A percentile compares a stretch with the other conserved stretches of the same genome.
phyloP scores from a whole-genome alignment of 352 stramenopile genomes.

The Thalassiosira oceanica region DNA sequence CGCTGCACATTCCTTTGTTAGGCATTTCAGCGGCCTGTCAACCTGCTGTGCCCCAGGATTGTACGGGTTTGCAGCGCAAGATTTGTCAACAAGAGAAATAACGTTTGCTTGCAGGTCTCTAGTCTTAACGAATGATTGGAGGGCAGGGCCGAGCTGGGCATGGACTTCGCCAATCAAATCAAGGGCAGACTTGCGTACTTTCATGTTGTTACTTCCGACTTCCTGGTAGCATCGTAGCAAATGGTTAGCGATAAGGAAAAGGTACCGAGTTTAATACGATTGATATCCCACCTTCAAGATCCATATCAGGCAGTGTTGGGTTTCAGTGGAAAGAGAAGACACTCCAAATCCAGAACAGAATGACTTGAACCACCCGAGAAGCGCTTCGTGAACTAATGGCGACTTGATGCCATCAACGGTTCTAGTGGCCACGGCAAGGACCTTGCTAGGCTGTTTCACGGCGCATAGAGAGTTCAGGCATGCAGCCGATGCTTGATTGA shows the following conservation, averaged over 20 bases:
- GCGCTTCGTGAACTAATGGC: constrained; percentile 71
- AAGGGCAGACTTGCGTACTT: constrained; percentile 72
- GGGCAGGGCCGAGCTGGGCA: constrained; percentile 67
- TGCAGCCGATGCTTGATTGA: constrained; percentile 34
- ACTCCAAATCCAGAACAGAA: constrained; percentile 76
- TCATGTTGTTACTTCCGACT: constrained; percentile 72
- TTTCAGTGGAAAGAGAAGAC: constrained; percentile 32
- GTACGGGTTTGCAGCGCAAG: constrained; percentile 44
- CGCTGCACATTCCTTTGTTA: constrained; percentile 34
- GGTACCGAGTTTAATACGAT: constrained; percentile 11
- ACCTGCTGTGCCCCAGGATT: constrained; percentile 39
- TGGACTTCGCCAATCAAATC: constrained; percentile 58
- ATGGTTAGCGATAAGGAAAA: constrained; percentile 1
- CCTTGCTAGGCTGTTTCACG: constrained; percentile 54
- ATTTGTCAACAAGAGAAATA: constrained; percentile 54
- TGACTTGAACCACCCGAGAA: constrained; percentile 61
- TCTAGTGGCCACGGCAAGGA: constrained; percentile 44
- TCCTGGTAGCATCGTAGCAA: constrained; percentile 49
- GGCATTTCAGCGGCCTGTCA: constrained; percentile 51
- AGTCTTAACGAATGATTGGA: constrained; percentile 64
- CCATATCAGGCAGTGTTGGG: constrained; percentile 57
- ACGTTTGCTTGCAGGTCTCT: constrained; percentile 36
- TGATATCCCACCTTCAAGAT: constrained; percentile 57
- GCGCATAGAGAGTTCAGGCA: constrained; percentile 39
- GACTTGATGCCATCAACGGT: constrained; percentile 61